These are phyloP conservation scores for Debaryomyces castellii DNA, from an alignment of 805 yeast species.

Conservation along the genomic window DNA sequence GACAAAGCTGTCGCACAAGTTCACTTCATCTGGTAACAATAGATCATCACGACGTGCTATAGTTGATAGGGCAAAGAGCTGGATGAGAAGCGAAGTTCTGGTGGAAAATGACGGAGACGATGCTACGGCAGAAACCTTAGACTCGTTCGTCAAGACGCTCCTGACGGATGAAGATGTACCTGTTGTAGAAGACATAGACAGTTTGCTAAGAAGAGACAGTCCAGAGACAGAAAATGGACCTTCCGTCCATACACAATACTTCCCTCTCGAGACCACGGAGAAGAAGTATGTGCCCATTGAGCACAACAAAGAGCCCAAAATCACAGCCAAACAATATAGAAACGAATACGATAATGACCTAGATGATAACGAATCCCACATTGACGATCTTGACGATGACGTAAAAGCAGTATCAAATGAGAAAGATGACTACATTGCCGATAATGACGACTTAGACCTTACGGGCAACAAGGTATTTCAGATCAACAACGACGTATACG, in stretches of 20 bases:
- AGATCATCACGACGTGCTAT: neutral
- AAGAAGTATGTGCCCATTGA: slow-evolving; percentile 6
- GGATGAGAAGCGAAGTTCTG: slow-evolving; percentile 4
- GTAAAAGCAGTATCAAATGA: slow-evolving; percentile 7
- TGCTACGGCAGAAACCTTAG: slow-evolving; percentile 3
- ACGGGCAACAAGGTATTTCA: neutral
- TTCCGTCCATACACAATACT: neutral
- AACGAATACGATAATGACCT: slow-evolving; percentile 7
- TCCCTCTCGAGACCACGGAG: neutral
- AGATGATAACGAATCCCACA: slow-evolving; percentile 6
- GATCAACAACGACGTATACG: slow-evolving; percentile 7
- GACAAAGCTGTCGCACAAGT: neutral
- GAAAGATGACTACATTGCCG: slow-evolving; percentile 6
- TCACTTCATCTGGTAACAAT: neutral
- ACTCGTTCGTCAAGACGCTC: neutral
- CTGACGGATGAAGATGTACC: neutral
- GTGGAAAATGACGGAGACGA: slow-evolving; percentile 10
- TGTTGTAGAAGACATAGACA: neutral
- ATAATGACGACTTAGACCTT: slow-evolving; percentile 6
- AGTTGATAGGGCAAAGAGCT: neutral
- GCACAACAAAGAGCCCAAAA: neutral
- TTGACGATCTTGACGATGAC: neutral
- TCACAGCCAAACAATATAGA: slow-evolving; percentile 1
- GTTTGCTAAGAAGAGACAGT: neutral
- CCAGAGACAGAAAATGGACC: neutral